Conservation (phyloP, 1,284 basidiomycete genomes). For the Cryptococcus sp. region DNA sequence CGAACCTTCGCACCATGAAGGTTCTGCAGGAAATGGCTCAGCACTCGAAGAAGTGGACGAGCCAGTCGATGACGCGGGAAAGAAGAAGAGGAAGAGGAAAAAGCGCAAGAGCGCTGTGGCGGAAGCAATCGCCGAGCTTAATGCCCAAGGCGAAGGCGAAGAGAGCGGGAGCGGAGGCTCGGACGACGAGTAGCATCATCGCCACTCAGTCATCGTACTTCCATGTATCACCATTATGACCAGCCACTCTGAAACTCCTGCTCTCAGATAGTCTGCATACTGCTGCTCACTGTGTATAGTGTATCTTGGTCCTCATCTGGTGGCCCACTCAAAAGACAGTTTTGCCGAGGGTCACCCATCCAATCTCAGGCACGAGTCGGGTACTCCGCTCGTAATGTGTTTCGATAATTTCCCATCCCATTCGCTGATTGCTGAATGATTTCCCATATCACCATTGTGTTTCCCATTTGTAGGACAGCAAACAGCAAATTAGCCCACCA, state of each 20-base stretch:
- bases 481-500: too few species aligned
- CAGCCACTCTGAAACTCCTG: too few species aligned
- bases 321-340: background rate
- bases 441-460: too few species aligned
- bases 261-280: background rate
- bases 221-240: conserved; percentile 2
- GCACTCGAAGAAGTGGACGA: conserved; percentile 24
- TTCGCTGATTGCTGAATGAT: background rate
- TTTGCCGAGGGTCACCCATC: background rate
- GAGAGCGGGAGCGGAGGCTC: conserved; percentile 10
- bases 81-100: conserved; percentile 45
- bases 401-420: conserved; percentile 8
- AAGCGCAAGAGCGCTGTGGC: conserved; percentile 44
- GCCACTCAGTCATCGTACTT: background rate
- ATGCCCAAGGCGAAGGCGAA: conserved; percentile 16
- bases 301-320: too few species aligned
- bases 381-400: background rate
- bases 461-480: too few species aligned
- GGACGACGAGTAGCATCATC: conserved; percentile 18
- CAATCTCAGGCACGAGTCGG: background rate
- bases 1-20: background rate
- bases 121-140: conserved; percentile 40
- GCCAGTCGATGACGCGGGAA: conserved; percentile 26
- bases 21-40: background rate
- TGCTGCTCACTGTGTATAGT: background rate